These are phyloP conservation scores for Trichoderma koningiopsis DNA, from an alignment of 2,329 filamentous ascomycete species.

Conservation along the genomic window DNA sequence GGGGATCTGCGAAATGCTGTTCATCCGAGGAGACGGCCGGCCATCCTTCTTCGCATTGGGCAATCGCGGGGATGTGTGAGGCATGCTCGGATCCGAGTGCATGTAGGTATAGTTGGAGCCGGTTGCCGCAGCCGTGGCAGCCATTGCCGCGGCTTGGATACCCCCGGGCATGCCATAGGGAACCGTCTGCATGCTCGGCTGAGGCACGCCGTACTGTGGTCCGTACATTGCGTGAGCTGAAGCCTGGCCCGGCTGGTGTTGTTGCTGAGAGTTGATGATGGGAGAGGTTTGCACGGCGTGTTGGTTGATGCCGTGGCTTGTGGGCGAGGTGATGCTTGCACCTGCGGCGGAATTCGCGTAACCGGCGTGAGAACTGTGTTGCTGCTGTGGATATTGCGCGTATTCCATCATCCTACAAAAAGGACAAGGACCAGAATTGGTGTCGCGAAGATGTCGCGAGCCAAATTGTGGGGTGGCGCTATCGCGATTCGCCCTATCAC, in stretches of 20 bases:
- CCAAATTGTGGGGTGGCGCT: slow-evolving; percentile 29
- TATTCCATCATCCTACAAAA: slow-evolving; percentile 68
- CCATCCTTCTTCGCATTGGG: slow-evolving; percentile 72
- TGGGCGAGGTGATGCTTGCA: slow-evolving; percentile 71
- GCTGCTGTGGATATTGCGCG: slow-evolving; percentile 70
- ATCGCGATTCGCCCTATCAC: slow-evolving; percentile 30
- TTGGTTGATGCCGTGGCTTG: slow-evolving; percentile 68
- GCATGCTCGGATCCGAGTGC: slow-evolving; percentile 67
- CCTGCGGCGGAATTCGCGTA: slow-evolving; percentile 61
- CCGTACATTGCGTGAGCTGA: slow-evolving; percentile 78
- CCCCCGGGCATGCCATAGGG: slow-evolving; percentile 76
- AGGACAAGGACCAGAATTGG: slow-evolving; percentile 31
- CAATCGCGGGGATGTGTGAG: slow-evolving; percentile 77
- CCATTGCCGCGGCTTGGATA: slow-evolving; percentile 90
- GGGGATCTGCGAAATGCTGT: slow-evolving; percentile 60
- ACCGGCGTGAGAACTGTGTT: slow-evolving; percentile 66
- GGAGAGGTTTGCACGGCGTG: slow-evolving; percentile 74
- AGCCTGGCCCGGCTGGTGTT: slow-evolving; percentile 60
- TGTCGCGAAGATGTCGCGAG: slow-evolving; percentile 31
- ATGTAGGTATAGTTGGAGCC: slow-evolving; percentile 77
- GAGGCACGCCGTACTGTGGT: slow-evolving; percentile 72
- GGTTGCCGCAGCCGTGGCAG: slow-evolving; percentile 84
- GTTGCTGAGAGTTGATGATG: slow-evolving; percentile 72
- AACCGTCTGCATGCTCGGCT: slow-evolving; percentile 67
- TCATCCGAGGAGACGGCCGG: slow-evolving; percentile 77